Conservation (phyloP, 306 rosid genomes). For the Coriaria nepalensis region DNA sequence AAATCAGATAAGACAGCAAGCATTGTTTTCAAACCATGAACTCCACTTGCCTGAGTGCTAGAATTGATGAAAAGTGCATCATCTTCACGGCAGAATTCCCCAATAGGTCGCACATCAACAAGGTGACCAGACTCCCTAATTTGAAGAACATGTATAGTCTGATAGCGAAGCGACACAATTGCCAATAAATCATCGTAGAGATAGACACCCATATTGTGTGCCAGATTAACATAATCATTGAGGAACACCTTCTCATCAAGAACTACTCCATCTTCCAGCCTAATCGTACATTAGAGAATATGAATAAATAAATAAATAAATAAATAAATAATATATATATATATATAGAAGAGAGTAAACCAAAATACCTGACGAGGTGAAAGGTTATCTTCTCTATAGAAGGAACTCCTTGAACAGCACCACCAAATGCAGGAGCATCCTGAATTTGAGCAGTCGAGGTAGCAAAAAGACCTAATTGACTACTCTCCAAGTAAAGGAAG, state of each 20-base stretch:
- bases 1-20: not conserved
- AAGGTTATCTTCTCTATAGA: constrained; percentile 82
- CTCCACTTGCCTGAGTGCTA: constrained; percentile 38
- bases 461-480: constrained; percentile 72
- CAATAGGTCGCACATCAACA: constrained; percentile 71
- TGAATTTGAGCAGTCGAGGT: constrained; percentile 69
- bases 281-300: constrained; percentile 19
- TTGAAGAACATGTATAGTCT: constrained; percentile 75
- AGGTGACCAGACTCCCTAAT: constrained; percentile 83
- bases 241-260: constrained; percentile 72
- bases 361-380: constrained; percentile 64
- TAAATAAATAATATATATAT: not conserved
- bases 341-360: not conserved
- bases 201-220: constrained; percentile 84
- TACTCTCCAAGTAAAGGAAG: constrained; percentile 77
- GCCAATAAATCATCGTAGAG: constrained; percentile 93
- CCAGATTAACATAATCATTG: constrained; percentile 74
- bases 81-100: constrained; percentile 85
- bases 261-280: constrained; percentile 75
- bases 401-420: constrained; percentile 83
- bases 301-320: not conserved
- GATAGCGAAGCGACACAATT: constrained; percentile 89
- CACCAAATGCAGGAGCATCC: constrained; percentile 60
- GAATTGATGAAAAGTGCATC: constrained; percentile 88
- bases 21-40: not conserved